These are phyloP conservation scores for Leishmania major DNA, from an alignment of 208 protist genomes.

Conservation along the genomic window DNA sequence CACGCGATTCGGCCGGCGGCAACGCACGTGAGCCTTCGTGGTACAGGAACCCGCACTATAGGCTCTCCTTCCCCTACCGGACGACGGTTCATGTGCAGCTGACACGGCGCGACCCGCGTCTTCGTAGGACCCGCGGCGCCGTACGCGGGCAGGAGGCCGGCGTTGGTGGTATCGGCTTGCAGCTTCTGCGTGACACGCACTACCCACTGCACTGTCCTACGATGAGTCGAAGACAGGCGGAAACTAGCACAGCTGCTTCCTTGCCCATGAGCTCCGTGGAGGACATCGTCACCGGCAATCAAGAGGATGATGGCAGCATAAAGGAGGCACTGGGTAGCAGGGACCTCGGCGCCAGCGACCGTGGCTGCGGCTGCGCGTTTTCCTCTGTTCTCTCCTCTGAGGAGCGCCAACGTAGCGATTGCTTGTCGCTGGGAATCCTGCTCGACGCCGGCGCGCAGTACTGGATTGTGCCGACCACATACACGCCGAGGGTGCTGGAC, in stretches of 20 bases:
- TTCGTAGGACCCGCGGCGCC: conserved; percentile 19
- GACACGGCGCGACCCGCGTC: conserved; percentile 58
- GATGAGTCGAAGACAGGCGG: not conserved
- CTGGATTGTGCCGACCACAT: conserved; percentile 83
- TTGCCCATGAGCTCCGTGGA: not conserved
- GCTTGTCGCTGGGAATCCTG: conserved; percentile 64
- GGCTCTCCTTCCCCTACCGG: conserved; percentile 43
- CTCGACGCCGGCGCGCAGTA: conserved; percentile 61
- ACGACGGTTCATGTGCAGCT: conserved; percentile 68
- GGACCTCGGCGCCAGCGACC: not conserved
- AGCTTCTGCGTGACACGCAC: conserved; percentile 61
- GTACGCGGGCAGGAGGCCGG: conserved; percentile 9
- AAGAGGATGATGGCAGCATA: not conserved
- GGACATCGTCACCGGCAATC: not conserved
- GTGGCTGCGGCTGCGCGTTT: not conserved
- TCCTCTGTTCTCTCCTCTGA: conserved; percentile 40
- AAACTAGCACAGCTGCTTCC: not conserved
- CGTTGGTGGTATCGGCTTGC: conserved; percentile 59
- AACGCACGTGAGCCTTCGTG: conserved; percentile 47
- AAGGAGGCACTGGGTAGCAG: not conserved
- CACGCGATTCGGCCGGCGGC: conserved; percentile 51
- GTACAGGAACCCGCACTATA: conserved; percentile 83
- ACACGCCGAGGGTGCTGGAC: conserved; percentile 46
- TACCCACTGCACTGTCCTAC: conserved; percentile 56
- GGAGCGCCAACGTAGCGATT: conserved; percentile 49